phyloP scores from a whole-genome alignment of 306 rosid species.

The Echinosophora koreensis region DNA sequence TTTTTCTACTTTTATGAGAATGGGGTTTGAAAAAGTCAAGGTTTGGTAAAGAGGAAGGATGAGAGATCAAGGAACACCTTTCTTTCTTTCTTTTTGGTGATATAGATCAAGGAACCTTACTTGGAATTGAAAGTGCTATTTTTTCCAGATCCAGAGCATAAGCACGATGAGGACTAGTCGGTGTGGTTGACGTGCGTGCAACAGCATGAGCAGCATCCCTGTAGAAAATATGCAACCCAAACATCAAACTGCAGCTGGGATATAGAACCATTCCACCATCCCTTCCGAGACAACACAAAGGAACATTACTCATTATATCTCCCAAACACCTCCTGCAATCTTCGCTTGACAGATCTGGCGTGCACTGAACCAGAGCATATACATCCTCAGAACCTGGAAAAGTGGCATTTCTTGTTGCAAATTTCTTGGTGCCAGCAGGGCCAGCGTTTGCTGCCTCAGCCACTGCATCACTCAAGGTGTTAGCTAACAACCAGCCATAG shows the following conservation, averaged over 20 bases:
- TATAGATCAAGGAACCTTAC: neutral
- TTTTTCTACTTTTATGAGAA: no score
- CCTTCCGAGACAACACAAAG: constrained; percentile 31
- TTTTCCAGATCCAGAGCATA: no score
- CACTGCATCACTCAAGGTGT: constrained; percentile 33
- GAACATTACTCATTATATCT: constrained; percentile 36
- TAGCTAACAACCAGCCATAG: constrained; percentile 19
- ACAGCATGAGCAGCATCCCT: neutral
- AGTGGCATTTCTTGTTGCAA: constrained; percentile 19
- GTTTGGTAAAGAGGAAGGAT: no score
- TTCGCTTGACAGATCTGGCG: constrained; percentile 36
- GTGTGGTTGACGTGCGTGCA: neutral
- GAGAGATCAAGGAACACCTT: no score
- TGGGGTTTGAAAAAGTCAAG: no score
- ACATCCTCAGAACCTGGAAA: neutral
- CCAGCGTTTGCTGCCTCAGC: constrained; percentile 24
- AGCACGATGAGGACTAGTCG: neutral
- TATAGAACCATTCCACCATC: constrained; percentile 41
- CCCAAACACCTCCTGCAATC: constrained; percentile 36
- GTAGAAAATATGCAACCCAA: constrained; percentile 5
- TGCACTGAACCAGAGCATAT: constrained; percentile 37
- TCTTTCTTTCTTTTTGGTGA: no score
- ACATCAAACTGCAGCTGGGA: constrained; percentile 47
- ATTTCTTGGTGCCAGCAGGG: constrained; percentile 1
- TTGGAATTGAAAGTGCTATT: neutral